Evolutionary conservation across 129 eudicot species (phyloP).

Genomic region (Solidago caesia): DNA sequence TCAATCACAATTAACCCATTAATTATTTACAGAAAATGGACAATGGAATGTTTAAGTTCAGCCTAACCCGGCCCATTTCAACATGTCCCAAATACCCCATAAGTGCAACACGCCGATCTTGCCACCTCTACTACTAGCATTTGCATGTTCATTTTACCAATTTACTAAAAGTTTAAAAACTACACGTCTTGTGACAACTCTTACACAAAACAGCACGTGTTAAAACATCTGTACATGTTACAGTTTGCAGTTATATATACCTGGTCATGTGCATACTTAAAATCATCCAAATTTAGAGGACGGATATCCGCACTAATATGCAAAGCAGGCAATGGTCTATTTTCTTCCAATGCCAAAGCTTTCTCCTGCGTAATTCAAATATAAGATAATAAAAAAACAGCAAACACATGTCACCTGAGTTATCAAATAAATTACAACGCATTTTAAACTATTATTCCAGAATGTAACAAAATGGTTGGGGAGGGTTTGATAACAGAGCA

Average conservation of each 20-base stretch:
- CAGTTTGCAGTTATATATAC: conserved; percentile 29
- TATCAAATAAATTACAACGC: too few relatives aligned
- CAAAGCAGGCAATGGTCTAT: conserved; percentile 59
- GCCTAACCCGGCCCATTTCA: neutral
- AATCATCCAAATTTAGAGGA: conserved; percentile 71
- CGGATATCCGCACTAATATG: conserved; percentile 78
- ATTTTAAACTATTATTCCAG: too few relatives aligned
- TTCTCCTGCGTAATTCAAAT: conserved; percentile 54
- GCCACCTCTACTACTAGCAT: neutral
- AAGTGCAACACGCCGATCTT: too few relatives aligned
- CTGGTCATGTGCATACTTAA: conserved; percentile 92
- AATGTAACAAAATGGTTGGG: too few relatives aligned
- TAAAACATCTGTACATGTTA: neutral
- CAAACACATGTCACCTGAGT: too few relatives aligned
- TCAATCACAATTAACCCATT: too few relatives aligned
- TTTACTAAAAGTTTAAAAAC: neutral
- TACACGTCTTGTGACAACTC: neutral
- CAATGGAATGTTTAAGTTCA: neutral
- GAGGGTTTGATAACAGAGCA: too few relatives aligned
- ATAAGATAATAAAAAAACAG: conserved; percentile 15
- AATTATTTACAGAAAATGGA: too few relatives aligned
- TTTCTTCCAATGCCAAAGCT: conserved; percentile 74
- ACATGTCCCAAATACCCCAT: neutral
- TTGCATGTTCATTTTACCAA: neutral
- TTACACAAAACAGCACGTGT: neutral